phyloP scores from a whole-genome alignment of 1,284 basidiomycete species.

The Vanrija humicola region DNA sequence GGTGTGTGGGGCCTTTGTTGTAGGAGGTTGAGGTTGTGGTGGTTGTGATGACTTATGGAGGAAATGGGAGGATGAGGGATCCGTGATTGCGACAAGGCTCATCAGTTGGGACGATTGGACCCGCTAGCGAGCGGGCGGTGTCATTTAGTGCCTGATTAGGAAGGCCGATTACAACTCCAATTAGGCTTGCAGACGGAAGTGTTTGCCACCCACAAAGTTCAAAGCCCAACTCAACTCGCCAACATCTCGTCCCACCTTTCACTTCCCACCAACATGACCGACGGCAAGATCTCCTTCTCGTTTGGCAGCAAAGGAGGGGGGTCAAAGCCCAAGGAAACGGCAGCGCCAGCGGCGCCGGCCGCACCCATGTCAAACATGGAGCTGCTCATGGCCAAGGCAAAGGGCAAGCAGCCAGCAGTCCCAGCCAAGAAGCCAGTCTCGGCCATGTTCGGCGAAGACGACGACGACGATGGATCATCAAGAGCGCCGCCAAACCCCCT shows the following conservation, averaged over 20 bases:
- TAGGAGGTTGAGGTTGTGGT: no score
- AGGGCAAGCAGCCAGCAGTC: slow-evolving; percentile 5
- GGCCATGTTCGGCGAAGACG: slow-evolving; percentile 30
- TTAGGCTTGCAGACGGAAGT: no score
- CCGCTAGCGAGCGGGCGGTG: no score
- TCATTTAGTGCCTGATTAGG: not conserved
- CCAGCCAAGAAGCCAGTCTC: slow-evolving; percentile 9
- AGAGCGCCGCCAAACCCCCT: slow-evolving; percentile 3
- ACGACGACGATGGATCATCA: slow-evolving; percentile 31
- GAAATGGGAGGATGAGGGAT: no score
- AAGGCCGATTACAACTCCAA: no score
- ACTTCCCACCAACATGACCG: slow-evolving; percentile 13
- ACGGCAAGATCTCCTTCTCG: slow-evolving; percentile 43
- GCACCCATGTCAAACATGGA: slow-evolving; percentile 34
- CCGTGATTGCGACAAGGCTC: no score
- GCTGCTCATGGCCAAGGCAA: slow-evolving; percentile 38
- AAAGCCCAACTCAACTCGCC: not conserved
- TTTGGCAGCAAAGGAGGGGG: slow-evolving; percentile 23
- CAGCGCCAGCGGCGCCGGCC: not conserved
- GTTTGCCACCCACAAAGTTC: not conserved
- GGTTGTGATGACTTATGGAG: no score
- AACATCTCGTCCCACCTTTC: not conserved
- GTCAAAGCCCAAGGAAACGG: not conserved
- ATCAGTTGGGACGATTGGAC: no score
- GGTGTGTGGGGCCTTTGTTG: no score